Evolutionary conservation across 202 grass and related monocot species (phyloP), one percentile per base, ranked within the genome.

Genomic region (Hordeum pubiflorum): DNA sequence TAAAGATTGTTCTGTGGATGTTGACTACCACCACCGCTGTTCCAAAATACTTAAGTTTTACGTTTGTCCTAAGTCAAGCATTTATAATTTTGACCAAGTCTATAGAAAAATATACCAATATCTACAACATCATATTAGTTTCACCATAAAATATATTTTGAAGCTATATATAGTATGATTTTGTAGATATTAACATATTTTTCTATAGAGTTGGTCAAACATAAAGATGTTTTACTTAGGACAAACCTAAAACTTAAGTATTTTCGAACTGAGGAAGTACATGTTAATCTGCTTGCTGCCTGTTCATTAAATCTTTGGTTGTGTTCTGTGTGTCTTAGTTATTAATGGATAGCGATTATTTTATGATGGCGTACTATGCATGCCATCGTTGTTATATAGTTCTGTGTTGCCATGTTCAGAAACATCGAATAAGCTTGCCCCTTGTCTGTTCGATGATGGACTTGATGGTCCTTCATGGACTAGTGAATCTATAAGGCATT

Each of bases 311-410:
- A 36, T 65, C 20, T 29, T 50, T 21, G 10, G 10, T 56, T 87
- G 27, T 15, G 15, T 72, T 72, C 8, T 50, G 9, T 31, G 24
- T 55, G 54, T 12, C 50, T 13, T 41, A 68, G 21, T 86, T 69
- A 18, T 46, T 41, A 6, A 23, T 86, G 55, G 69, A 18, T 63
- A 76, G 52, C 12, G 20, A 22, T 46, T 44, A 39, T 62, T 76
- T 39, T 58, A 9, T 83, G 27, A 6, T 69, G 34, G 13, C 8
- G 22, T 17, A 71, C 46, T 46, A 27, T 71, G 39, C n/a, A 76
- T 88, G 43, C 33, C 44, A 36, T 75, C 46, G 59, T 41, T 29
- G n/a, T 39, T 20, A 83, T 67, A 20, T 67, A 22, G 21, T 88
- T 75, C 10, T 54, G 23, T 79, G 22, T 56, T 33, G 58, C 59